Percentiles rank a stretch among this genome's conserved stretches.
phyloP scores from a whole-genome alignment of 371 early-diverging fungal genomes.

The Actinomucor elegans region DNA sequence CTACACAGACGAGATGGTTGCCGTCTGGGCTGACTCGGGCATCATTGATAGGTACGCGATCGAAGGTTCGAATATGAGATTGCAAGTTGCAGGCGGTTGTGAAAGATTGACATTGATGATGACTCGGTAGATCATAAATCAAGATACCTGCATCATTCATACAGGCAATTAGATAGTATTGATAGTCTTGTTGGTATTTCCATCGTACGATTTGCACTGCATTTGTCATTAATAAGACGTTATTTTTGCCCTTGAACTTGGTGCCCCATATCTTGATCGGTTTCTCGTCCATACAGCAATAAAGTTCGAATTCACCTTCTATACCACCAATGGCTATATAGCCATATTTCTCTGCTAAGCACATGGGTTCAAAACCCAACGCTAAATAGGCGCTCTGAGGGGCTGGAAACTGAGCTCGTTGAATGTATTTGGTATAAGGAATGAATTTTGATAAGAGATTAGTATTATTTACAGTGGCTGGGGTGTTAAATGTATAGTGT shows the following conservation, averaged over 20 bases:
- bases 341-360: slow-evolving; percentile 55
- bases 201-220: slow-evolving; percentile 57
- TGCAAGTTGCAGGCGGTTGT: slow-evolving; percentile 14
- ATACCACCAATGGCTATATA: slow-evolving; percentile 57
- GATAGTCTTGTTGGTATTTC: slow-evolving; percentile 24
- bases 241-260: slow-evolving; percentile 35
- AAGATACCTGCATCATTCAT: slow-evolving; percentile 54
- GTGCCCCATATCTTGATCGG: slow-evolving; percentile 43
- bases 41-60: slow-evolving; percentile 52
- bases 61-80: slow-evolving; percentile 43
- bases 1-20: slow-evolving; percentile 50
- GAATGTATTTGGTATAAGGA: slow-evolving; percentile 50
- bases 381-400: slow-evolving; percentile 30
- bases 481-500: slow-evolving; percentile 3
- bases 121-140: slow-evolving; percentile 43
- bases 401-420: slow-evolving; percentile 34
- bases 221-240: slow-evolving; percentile 52
- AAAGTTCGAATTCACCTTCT: slow-evolving; percentile 48
- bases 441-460: slow-evolving; percentile 22
- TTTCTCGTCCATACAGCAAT: slow-evolving; percentile 47
- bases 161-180: slow-evolving; percentile 31
- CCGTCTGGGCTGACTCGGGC: slow-evolving; percentile 57
- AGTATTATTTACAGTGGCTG: slow-evolving; percentile 7
- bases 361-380: slow-evolving; percentile 43
- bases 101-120: slow-evolving; percentile 27